Evolutionary conservation across 75 land plant species (phyloP), one percentile per base, ranked within the genome.

Genomic region (Gnetum montanum): DNA sequence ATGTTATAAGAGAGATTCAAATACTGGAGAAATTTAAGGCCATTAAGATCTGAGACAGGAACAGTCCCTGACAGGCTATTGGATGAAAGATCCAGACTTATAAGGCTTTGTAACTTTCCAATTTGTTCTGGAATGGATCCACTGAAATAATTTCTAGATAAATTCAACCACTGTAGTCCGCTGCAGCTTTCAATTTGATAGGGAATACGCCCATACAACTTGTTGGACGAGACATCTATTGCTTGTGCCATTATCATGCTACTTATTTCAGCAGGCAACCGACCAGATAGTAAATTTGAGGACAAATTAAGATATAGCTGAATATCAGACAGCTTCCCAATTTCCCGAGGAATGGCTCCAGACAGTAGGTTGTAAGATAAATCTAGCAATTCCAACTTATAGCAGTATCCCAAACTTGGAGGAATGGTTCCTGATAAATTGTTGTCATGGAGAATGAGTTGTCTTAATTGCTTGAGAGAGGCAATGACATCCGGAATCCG

Each of bases 381-480:
- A 72, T 78, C 70, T 6, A 79, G 30, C 70, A 64, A 57, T 22
- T 83, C 34, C 30, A 83, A 63, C 4, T 45, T 30, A 20, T 36
- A 43, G 4, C 75, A 64, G 7, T 51, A 29, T 6, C 80, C 83
- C 13, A 84, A 48, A 4, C 58, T 68, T 0, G 35, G 62, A 0
- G 96, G 92, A 13, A 90, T 70, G 7, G 33, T 54, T 1, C 91
- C 91, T 1, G 79, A 62, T n/a, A 90, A 65, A 0, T 22, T 12
- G 51, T 90, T 90, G 49, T 80, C 74, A 2, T 83, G 70, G 56
- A 86, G 71, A 31, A 83, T 76, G 25, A 90, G 66, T 13, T 59
- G 36, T 20, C 54, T 57, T 34, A 27, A 33, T 43, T 5, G 67
- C 20, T 20, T 12, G 28, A 31, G 62, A 23, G 34, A 11, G 5